phyloP scores from a whole-genome alignment of 1,284 basidiomycete genomes.

The Cryptococcus maquisensis region DNA sequence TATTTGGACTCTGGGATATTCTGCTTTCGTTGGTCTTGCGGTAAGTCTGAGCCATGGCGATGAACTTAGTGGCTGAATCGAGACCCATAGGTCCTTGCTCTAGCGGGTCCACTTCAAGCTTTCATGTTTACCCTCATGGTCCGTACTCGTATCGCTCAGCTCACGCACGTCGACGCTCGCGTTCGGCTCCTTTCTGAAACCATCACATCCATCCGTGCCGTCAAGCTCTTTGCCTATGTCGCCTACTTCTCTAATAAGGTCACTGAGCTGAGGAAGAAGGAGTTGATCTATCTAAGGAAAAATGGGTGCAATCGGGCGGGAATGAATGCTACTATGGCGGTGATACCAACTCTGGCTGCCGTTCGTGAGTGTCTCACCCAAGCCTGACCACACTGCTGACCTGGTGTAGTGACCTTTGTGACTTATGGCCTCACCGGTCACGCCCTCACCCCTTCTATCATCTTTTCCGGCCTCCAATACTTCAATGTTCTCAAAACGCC shows the following conservation, averaged over 20 bases:
- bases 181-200: constrained; percentile 25
- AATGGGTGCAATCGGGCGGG: constrained; percentile 33
- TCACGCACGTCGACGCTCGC: constrained; percentile 67
- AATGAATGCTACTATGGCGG: constrained; percentile 47
- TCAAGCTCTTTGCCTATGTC: constrained; percentile 52
- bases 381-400: neutral
- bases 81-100: constrained; percentile 14
- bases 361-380: constrained; percentile 46
- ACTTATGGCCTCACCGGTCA: constrained; percentile 66
- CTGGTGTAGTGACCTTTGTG: constrained; percentile 60
- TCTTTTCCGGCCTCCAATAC: constrained; percentile 70
- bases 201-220: constrained; percentile 45
- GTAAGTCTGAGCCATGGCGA: constrained; percentile 50
- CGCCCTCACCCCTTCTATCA: constrained; percentile 61
- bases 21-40: constrained; percentile 28
- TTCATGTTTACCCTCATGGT: constrained; percentile 64
- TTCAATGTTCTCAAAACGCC: constrained; percentile 58
- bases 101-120: constrained; percentile 31
- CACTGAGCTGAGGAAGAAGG: constrained; percentile 53
- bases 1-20: constrained; percentile 52
- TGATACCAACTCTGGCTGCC: constrained; percentile 65
- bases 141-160: constrained; percentile 59
- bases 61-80: neutral
- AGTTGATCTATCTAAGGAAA: constrained; percentile 50
- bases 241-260: constrained; percentile 60